Base-by-base conservation (phyloP, 2,329 filamentous ascomycete species). In the Diplodia seriata region DNA sequence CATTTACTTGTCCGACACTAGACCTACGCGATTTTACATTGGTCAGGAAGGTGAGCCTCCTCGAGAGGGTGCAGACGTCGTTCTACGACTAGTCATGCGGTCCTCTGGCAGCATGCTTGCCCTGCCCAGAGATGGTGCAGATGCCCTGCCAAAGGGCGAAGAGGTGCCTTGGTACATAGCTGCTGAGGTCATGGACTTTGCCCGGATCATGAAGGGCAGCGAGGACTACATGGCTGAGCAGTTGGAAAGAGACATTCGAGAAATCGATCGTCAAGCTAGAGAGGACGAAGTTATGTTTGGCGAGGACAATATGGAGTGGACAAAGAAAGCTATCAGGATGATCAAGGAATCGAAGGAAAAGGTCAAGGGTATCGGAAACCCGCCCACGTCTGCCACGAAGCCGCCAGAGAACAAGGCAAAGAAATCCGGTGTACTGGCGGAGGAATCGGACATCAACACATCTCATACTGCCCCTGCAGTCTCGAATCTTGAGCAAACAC, bases 161-260 rank as follows among this genome's bases (percentile, higher is more conserved):
- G 91, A 94, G 74, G 88, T 98, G 43, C 95, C 95, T 0, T 99
- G 95, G 95, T 93, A 96, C 77, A 93, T 95, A 79, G 93, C 92
- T 6, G 93, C 93, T 11, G 96, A 97, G 74, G 93, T 97, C 43
- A 86, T 96, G 76, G 95, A 99, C 76, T 99, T 97, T 78, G 93
- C 94, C 18, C 89, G 94, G 49, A 90, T 98, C 67, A 97, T 99
- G 92, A 97, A 94, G 76, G 95, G 94, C 7, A 94, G 92, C 4
- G 89, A 91, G 73, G 89, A 91, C 40, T 99, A 99, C 76, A 94
- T 99, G 90, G 77, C 83, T 14, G 84, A 88, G 65, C 91, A 98
- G 75, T 94, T 90, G 73, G 89, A 96, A 70, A 82, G 87, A 47
- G 94, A 98, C 76, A 89, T 97, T 43, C 82, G 86, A 49, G 89